These are phyloP conservation scores for Dryas octopetala DNA, from an alignment of 306 rosid genomes.

Conservation along the genomic window DNA sequence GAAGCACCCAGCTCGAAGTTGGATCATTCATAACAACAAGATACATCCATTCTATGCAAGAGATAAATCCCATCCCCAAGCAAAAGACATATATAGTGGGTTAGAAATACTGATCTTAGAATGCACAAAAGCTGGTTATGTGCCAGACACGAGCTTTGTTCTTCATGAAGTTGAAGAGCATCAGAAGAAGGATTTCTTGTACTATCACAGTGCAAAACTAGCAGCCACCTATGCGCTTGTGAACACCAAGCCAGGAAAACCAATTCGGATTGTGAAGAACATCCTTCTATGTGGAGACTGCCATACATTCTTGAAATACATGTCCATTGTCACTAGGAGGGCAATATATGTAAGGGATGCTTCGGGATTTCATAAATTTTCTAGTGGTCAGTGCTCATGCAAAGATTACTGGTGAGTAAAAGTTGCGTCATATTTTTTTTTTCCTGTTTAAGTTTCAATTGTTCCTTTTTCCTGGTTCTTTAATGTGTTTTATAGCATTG, in stretches of 20 bases:
- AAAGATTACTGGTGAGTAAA: conserved; percentile 61
- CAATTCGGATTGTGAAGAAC: conserved; percentile 72
- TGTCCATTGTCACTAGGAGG: conserved; percentile 61
- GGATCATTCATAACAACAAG: conserved; percentile 60
- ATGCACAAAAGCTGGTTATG: conserved; percentile 76
- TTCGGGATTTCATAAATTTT: conserved; percentile 82
- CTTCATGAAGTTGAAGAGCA: conserved; percentile 87
- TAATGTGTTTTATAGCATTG: not conserved
- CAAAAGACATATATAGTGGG: conserved; percentile 73
- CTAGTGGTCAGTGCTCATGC: conserved; percentile 77
- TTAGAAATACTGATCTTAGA: conserved; percentile 73
- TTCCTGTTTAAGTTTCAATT: not conserved
- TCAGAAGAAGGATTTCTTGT: conserved; percentile 67
- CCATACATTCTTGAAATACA: conserved; percentile 71
- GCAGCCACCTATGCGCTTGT: conserved; percentile 77
- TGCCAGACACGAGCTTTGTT: conserved; percentile 74
- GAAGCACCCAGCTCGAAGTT: conserved; percentile 77
- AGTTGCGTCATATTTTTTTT: not conserved
- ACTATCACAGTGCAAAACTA: conserved; percentile 68
- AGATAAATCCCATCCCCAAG: conserved; percentile 74
- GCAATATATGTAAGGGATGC: conserved; percentile 67
- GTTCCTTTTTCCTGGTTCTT: not conserved
- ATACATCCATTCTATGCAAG: conserved; percentile 78
- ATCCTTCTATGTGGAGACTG: conserved; percentile 86
- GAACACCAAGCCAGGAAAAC: conserved; percentile 57